phyloP scores from a whole-genome alignment of 2,329 filamentous ascomycete species.

The Diaporthe nobilis region DNA sequence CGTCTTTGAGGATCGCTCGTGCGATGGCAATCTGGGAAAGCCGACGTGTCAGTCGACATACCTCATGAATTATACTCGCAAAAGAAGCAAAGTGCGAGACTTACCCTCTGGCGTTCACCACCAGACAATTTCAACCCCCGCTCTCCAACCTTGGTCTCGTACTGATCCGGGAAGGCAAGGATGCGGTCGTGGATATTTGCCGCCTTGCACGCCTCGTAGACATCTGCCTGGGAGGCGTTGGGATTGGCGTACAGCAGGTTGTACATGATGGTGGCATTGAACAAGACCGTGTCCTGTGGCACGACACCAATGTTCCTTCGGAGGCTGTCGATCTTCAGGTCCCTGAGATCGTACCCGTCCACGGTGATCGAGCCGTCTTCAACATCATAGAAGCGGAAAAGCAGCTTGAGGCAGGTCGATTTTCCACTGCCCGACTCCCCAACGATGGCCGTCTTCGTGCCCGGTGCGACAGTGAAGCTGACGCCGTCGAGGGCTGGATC shows the following conservation, averaged over 20 bases:
- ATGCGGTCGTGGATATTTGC: conserved; percentile 96
- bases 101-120: conserved; percentile 87
- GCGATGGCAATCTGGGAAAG: conserved; percentile 78
- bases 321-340: conserved; percentile 88
- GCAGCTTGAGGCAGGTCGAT: conserved; percentile 63
- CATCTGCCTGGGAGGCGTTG: conserved; percentile 82
- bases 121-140: conserved; percentile 89
- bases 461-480: conserved; percentile 58
- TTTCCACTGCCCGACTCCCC: conserved; percentile 63
- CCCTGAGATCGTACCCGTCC: conserved; percentile 75
- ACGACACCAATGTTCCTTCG: conserved; percentile 91
- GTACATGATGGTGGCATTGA: conserved; percentile 96
- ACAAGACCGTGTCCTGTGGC: conserved; percentile 93
- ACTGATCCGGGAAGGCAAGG: conserved; percentile 87
- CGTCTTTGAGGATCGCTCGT: conserved; percentile 91
- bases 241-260: conserved; percentile 93
- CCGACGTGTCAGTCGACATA: not conserved
- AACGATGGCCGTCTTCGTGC: conserved; percentile 62
- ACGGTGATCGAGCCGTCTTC: conserved; percentile 60
- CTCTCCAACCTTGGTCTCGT: conserved; percentile 92
- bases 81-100: not conserved
- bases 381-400: conserved; percentile 67
- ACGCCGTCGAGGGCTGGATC: conserved; percentile 56
- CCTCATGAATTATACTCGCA: not conserved
- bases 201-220: conserved; percentile 85